A percentile compares a stretch with the other conserved stretches of the same genome.
Evolutionary conservation across 176 grass and related monocot genomes (phyloP).

Genomic region (maize (Zea mays)): Zm-B73-REFERENCE-NAM-5.0 NC_050098.1:26876001-26876500

Average conservation of each 20-base stretch:
- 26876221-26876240: background rate
- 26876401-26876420: background rate
- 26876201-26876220: slow-evolving; percentile 7
- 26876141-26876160: background rate
- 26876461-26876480: background rate
- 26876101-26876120: background rate
- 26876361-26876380: background rate
- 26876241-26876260: slow-evolving; percentile 13
- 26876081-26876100: slow-evolving; percentile 40
- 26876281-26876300: slow-evolving; percentile 7
- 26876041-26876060: slow-evolving; percentile 96
- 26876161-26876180: slow-evolving; percentile 14
- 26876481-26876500: background rate
- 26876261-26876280: background rate
- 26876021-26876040: slow-evolving; percentile 95
- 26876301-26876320: background rate
- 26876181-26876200: slow-evolving; percentile 5
- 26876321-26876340: slow-evolving; percentile 18
- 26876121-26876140: background rate
- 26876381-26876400: slow-evolving; percentile 4
- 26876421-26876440: slow-evolving; percentile 22
- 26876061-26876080: slow-evolving; percentile 91
- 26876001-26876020: slow-evolving; percentile 99
- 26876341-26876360: background rate
- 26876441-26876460: slow-evolving; percentile 8